Evolutionary conservation across 1,284 basidiomycete genomes (phyloP).

Genomic region (Phellopilus nigrolimitatus): DNA sequence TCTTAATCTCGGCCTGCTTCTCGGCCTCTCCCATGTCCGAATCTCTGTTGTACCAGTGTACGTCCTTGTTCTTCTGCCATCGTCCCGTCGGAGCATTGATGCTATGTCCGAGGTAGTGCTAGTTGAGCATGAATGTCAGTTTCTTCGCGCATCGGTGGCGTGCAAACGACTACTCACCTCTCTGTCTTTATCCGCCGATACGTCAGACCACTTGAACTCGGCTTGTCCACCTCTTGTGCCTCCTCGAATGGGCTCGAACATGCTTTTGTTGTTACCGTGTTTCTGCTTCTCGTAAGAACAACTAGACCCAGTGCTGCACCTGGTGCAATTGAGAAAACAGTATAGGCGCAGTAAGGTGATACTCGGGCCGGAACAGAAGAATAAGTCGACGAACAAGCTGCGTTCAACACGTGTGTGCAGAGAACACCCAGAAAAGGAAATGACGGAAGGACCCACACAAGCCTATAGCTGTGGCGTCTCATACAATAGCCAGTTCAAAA

Average conservation of each 20-base stretch:
- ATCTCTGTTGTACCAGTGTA: slow-evolving; percentile 89
- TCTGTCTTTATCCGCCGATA: slow-evolving; percentile 86
- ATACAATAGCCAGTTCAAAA: no score
- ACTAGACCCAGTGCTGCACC: no score
- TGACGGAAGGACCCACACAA: no score
- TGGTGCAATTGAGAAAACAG: no score
- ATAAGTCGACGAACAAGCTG: no score
- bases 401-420: no score
- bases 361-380: no score
- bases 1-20: slow-evolving; percentile 65
- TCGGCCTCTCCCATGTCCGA: slow-evolving; percentile 38
- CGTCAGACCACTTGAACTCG: slow-evolving; percentile 90
- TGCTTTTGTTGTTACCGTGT: no score
- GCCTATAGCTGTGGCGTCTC: no score
- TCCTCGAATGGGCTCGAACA: slow-evolving; percentile 80
- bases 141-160: background rate
- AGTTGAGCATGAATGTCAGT: background rate
- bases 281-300: no score
- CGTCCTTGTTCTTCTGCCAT: slow-evolving; percentile 94
- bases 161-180: slow-evolving; percentile 48
- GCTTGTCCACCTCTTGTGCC: slow-evolving; percentile 86
- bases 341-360: no score
- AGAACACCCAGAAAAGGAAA: no score
- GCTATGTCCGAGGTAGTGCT: slow-evolving; percentile 90
- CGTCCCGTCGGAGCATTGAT: slow-evolving; percentile 89